These are phyloP conservation scores for Trypethelium eluteriae DNA, from an alignment of 495 filamentous ascomycete species.

Conservation along the genomic window DNA sequence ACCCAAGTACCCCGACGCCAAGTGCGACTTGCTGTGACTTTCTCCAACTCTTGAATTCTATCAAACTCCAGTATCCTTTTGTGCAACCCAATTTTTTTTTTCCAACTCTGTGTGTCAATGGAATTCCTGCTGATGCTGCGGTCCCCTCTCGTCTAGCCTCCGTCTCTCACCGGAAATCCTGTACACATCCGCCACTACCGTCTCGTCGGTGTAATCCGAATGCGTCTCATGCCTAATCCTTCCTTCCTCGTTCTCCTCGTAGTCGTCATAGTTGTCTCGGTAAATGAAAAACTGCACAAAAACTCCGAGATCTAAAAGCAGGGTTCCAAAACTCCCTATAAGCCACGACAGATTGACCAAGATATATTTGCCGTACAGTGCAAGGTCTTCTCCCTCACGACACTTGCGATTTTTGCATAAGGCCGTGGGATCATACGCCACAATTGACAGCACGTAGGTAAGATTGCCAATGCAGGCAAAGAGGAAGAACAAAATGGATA, in stretches of 20 bases:
- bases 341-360: slow-evolving; percentile 84
- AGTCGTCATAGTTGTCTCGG: slow-evolving; percentile 36
- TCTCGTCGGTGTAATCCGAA: slow-evolving; percentile 1
- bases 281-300: slow-evolving; percentile 93
- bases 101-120: neutral
- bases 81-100: neutral
- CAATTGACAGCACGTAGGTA: slow-evolving; percentile 85
- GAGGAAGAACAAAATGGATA: slow-evolving; percentile 88
- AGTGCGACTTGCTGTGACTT: neutral
- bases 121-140: neutral
- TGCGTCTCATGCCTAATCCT: neutral
- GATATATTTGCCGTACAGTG: slow-evolving; percentile 68
- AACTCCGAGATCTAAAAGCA: slow-evolving; percentile 73
- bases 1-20: too few relatives aligned
- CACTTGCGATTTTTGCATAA: slow-evolving; percentile 26
- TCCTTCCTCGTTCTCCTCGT: slow-evolving; percentile 15
- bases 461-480: slow-evolving; percentile 93
- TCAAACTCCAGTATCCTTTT: neutral
- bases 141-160: neutral
- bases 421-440: slow-evolving; percentile 69
- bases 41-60: neutral
- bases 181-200: slow-evolving; percentile 4
- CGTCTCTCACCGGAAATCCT: neutral
- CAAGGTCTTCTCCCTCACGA: slow-evolving; percentile 45
- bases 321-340: slow-evolving; percentile 77